Base-by-base conservation (phyloP, 1,284 basidiomycete species). In the Ceratobasidium sp. region DNA sequence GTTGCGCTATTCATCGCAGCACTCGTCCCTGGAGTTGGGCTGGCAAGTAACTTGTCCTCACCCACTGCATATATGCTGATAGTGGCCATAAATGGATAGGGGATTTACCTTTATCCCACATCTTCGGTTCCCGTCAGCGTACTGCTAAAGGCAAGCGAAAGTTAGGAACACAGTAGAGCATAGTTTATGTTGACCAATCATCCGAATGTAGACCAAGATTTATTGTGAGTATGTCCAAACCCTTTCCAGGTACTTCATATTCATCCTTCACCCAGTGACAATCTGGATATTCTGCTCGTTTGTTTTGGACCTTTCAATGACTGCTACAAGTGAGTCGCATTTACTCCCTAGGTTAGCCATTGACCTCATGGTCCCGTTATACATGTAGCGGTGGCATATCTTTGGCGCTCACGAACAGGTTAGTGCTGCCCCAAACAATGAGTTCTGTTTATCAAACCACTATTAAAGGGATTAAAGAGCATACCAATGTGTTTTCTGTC, bases 261-360 rank as follows among this genome's bases (percentile, higher is more conserved):
- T 8, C 10, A 15, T 47, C 13, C 45, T 7, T 12, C 20, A 20
- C 45, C 10, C n/a, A 47, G 45, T 47, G 10, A 6, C 45, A 47
- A 47, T 62, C 13, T 62, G 58, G 58, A 35, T 62, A 25, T 42
- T 47, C 3, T 47, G 43, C n/a, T 22, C 42, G 3, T 35, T 62
- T 25, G 13, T 47, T 10, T 20, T 62, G 32, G 58, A 62, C 15
- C 45, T 62, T 1, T 12, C 3, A 8, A 62, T 35, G 31, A 47
- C 58, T 20, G 22, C 12, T 22, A 62, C 58, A 3, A 62, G 58
- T 62, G 34, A 62, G 45, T 27, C 7, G 20, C 29, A n/a, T n/a
- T n/a, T n/a, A 47, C 20, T 6, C n/a, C 10, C 45, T 20, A 22
- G n/a, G 32, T 6, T 3, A 27, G 4, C 5, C 29, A 25, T n/a